Evolutionary conservation across 176 grass and related monocot genomes (phyloP), one percentile per base, ranked within the genome.

Genomic region (Raddia guianensis): DNA sequence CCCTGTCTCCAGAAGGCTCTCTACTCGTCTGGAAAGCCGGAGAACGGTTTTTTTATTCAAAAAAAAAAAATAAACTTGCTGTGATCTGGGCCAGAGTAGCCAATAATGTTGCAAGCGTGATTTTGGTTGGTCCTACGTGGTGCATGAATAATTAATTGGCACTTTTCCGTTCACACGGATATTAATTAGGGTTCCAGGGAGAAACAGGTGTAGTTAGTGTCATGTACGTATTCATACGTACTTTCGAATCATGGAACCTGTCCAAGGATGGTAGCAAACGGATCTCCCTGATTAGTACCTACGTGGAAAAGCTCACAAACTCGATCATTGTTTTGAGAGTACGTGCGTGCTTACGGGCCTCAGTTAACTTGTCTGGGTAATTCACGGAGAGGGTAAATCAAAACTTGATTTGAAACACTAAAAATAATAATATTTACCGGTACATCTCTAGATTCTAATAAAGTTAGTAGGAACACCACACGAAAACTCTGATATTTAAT

Each of bases 1-100:
- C 12, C 12, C 27, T 12, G 5, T 15, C 13, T 85, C 82, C 13
- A 58, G 82, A 85, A 85, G 71, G 64, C 71, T 85, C 87, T 50
- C 58, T 49, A 11, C 1, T 9, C 34, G 3, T 85, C 87, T 77
- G 34, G 82, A 89, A 70, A 66, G 63, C 15, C 47, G 34, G 8
- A 16, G 76, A 45, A 10, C 0, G 42, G 10, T n/a, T n/a, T n/a
- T n/a, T 49, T 75, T 63, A 6, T 69, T 79, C 52, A 62, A 63
- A 62, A 32, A 54, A 32, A 54, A 46, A 34, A 46, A n/a, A n/a
- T n/a, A 80, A 68, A 45, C 5, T 7, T 63, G 74, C 12, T 13
- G 61, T 61, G 73, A 46, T 85, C 34, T 47, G 65, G 33, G 34
- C 47, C 74, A 12, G n/a, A 7, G 43, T 9, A 72, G 10, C 16